Conservation (phyloP, 2,329 filamentous ascomycete genomes). For the Aspergillus caelatus region DNA sequence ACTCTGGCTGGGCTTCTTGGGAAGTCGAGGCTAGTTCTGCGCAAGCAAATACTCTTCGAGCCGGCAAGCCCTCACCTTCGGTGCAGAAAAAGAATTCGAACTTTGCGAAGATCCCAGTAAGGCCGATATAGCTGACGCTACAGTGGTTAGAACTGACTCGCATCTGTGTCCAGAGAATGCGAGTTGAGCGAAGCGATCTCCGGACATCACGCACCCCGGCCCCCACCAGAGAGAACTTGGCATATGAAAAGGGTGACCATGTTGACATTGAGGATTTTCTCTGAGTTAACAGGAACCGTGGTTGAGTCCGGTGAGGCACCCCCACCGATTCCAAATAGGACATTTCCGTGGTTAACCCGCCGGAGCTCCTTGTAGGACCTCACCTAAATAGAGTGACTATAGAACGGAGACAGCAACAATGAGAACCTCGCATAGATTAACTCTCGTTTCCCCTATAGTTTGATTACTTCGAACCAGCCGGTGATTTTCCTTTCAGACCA, state of each 20-base stretch:
- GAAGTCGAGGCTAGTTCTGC: conserved; percentile 4
- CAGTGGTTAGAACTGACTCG: conserved; percentile 11
- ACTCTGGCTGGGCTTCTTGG: neutral
- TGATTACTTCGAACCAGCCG: too few relatives aligned
- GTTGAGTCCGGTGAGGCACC: neutral
- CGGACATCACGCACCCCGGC: conserved; percentile 24
- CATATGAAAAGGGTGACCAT: conserved; percentile 28
- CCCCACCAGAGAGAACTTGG: conserved; percentile 13
- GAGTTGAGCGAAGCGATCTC: conserved; percentile 22
- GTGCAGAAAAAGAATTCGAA: conserved; percentile 13
- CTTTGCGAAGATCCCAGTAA: conserved; percentile 29
- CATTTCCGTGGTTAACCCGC: neutral
- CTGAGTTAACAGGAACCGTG: neutral
- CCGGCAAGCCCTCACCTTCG: neutral
- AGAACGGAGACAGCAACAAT: neutral
- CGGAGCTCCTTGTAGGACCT: neutral
- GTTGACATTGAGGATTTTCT: conserved; percentile 25
- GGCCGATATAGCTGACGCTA: neutral
- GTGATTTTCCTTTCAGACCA: too few relatives aligned
- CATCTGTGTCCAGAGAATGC: conserved; percentile 19
- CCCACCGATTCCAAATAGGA: neutral
- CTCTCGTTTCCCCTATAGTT: too few relatives aligned
- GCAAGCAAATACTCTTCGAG: neutral
- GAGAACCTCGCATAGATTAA: neutral
- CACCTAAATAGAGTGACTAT: neutral